Evolutionary conservation across 352 stramenopile species (phyloP).

Genomic region (Globisporangium polare): DNA sequence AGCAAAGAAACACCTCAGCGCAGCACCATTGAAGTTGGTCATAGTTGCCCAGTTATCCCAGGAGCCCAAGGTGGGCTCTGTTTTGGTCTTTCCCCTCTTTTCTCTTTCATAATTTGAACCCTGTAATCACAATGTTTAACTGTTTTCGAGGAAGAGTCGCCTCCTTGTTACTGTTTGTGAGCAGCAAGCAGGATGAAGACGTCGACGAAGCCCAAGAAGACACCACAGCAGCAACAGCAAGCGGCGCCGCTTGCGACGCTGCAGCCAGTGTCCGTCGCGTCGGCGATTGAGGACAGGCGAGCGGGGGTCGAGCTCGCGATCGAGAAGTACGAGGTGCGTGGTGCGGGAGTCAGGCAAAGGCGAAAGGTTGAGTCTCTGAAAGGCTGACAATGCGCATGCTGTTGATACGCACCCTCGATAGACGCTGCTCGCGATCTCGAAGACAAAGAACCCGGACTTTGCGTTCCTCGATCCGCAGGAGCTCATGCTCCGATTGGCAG

Average conservation of each 20-base stretch:
- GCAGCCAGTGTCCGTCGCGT: background rate
- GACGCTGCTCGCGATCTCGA: slow-evolving; percentile 31
- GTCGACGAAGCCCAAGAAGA: background rate
- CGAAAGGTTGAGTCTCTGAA: background rate
- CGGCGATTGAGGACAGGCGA: slow-evolving; percentile 7
- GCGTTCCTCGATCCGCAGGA: slow-evolving; percentile 30
- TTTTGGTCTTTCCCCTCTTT: background rate
- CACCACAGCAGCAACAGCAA: background rate
- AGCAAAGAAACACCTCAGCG: background rate
- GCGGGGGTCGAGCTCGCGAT: slow-evolving; percentile 27
- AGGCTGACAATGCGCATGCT: background rate
- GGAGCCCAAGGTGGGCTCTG: background rate
- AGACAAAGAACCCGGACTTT: slow-evolving; percentile 43
- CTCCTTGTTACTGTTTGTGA: background rate
- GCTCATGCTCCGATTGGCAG: slow-evolving; percentile 38
- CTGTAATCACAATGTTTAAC: background rate
- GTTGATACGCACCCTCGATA: slow-evolving; percentile 1
- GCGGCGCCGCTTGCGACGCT: background rate
- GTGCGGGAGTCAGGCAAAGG: background rate
- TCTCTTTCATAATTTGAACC: background rate
- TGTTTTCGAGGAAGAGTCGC: background rate
- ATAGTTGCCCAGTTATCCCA: background rate
- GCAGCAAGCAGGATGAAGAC: background rate
- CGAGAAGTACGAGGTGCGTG: slow-evolving; percentile 38
- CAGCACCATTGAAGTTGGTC: background rate